phyloP scores from a whole-genome alignment of 352 stramenopile species.

The Pythium coloratum region DNA sequence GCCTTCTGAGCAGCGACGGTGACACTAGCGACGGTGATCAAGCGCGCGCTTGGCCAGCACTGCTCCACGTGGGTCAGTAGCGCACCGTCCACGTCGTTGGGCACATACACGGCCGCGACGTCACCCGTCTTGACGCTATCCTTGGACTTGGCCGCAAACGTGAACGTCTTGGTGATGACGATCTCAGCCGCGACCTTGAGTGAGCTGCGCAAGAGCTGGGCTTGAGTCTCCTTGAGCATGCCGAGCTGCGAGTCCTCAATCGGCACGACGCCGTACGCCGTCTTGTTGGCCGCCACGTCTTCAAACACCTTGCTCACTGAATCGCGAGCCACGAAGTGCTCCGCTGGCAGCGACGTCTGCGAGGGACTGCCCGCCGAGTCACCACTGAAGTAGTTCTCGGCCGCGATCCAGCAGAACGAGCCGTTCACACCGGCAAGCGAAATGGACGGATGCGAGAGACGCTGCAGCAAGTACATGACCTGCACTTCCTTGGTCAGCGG shows the following conservation, averaged over 20 bases:
- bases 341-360: constrained; percentile 25
- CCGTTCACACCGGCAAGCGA: constrained; percentile 64
- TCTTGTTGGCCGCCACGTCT: constrained; percentile 76
- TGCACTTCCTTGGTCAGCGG: constrained; percentile 99
- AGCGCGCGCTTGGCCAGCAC: constrained; percentile 65
- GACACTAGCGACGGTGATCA: constrained; percentile 68
- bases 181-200: constrained; percentile 82
- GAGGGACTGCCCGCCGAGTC: constrained; percentile 19
- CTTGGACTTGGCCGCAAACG: constrained; percentile 64
- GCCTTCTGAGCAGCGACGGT: constrained; percentile 55
- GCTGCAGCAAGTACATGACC: constrained; percentile 90
- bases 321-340: constrained; percentile 56
- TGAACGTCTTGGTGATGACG: constrained; percentile 64
- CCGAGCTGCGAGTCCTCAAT: constrained; percentile 84
- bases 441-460: constrained; percentile 75
- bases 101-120: constrained; percentile 59
- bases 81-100: constrained; percentile 50
- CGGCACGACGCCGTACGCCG: constrained; percentile 82
- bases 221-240: constrained; percentile 88
- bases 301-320: constrained; percentile 80
- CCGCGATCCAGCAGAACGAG: constrained; percentile 78
- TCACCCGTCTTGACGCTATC: constrained; percentile 40
- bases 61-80: constrained; percentile 66
- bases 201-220: constrained; percentile 63
- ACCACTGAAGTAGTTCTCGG: constrained; percentile 63